Conservation (phyloP, 192 early-diverging fungal species). For the Spizellomyces punctatus region DNA sequence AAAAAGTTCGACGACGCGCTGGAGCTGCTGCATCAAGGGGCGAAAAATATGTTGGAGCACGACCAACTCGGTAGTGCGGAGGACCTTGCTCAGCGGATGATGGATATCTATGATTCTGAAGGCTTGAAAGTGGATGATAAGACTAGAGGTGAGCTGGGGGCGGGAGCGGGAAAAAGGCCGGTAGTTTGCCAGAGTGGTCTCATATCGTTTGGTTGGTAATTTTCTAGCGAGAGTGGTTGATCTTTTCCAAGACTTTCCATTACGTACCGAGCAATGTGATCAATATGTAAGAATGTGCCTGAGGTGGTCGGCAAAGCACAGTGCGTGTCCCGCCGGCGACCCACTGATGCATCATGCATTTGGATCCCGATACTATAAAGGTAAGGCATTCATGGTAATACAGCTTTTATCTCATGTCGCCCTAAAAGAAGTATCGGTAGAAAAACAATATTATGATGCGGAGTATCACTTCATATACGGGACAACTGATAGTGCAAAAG, state of each 20-base stretch:
- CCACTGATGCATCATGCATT: slow-evolving; percentile 73
- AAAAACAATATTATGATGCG: slow-evolving; percentile 74
- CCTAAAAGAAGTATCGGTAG: slow-evolving; percentile 36
- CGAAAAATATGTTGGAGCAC: slow-evolving; percentile 73
- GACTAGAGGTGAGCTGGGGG: slow-evolving; percentile 54
- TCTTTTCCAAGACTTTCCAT: slow-evolving; percentile 63
- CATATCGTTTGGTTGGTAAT: too few relatives aligned
- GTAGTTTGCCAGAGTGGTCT: too few relatives aligned
- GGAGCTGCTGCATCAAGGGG: slow-evolving; percentile 79
- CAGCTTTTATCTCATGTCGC: background rate
- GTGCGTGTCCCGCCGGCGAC: slow-evolving; percentile 61
- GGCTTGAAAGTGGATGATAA: slow-evolving; percentile 69
- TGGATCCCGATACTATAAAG: slow-evolving; percentile 69
- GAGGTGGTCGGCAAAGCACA: slow-evolving; percentile 60
- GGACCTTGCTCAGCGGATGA: slow-evolving; percentile 79
- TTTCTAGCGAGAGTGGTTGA: slow-evolving; percentile 48
- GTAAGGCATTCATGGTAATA: slow-evolving; percentile 33
- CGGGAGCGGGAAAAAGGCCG: too few relatives aligned
- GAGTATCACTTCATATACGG: slow-evolving; percentile 87
- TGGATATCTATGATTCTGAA: slow-evolving; percentile 78
- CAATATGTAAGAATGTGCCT: slow-evolving; percentile 51
- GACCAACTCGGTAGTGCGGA: slow-evolving; percentile 80
- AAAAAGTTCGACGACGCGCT: slow-evolving; percentile 76
- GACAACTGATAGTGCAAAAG: slow-evolving; percentile 75
- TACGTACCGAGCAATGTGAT: slow-evolving; percentile 49